Evolutionary conservation across 768 basidiomycete species (phyloP), one percentile per base, ranked within the genome.

Genomic region (Leccinum uliginosum): DNA sequence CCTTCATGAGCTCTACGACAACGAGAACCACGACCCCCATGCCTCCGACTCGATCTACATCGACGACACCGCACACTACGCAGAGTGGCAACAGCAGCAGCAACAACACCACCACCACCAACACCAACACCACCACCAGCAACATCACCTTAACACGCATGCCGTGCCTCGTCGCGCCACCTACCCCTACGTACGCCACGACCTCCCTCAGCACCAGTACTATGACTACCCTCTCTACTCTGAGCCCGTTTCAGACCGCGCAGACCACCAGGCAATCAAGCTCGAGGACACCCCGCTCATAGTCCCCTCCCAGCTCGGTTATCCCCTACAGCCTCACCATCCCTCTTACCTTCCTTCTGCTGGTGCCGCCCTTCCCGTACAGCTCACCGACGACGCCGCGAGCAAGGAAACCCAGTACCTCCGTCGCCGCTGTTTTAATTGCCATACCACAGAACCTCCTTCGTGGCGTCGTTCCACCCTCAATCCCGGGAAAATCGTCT

Each of bases 351-450:
- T 77, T 3, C 69, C 72, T 11, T 73, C 78, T 45, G 64, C 72
- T 7, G 82, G 81, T 12, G 51, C 65, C 0, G 6, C 59, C 7
- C 59, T 91, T 34, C 83, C 83, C 54, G 86, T 93, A 7, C 90
- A 91, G 71, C 89, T 93, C 75, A 93, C 91, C 0, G 91, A 93
- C 74, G 91, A 93, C 67, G 91, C 91, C 14, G 88, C 90, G 2
- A 87, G 85, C 44, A 93, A 93, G 73, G 91, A 93, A 71, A 93
- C 91, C 0, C 91, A 93, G 74, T 92, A 91, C 69, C 85, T 93
- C 55, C 88, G 91, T 23, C 80, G 91, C 38, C 80, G 90, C 9
- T 93, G 91, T 75, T 90, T 87, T 79, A 93, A 93, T 74, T 93
- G 91, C 75, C 91, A 91, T 68, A 91, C 91, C 19, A 93, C 91